phyloP scores from a whole-genome alignment of 2,329 filamentous ascomycete species.

The Monosporascus ibericus region DNA sequence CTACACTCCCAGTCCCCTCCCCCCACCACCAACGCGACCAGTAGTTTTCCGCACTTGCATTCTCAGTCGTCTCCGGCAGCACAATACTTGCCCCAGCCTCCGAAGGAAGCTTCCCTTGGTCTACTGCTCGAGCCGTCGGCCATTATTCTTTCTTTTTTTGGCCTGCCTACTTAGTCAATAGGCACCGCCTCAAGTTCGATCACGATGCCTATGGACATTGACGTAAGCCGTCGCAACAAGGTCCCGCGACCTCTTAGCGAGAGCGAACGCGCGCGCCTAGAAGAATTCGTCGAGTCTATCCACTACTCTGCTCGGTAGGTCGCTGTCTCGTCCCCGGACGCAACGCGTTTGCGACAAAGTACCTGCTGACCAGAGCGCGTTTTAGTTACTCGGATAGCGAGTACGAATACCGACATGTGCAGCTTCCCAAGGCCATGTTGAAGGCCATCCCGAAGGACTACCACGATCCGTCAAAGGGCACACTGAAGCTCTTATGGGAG shows the following conservation, averaged over 20 bases:
- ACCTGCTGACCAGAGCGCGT: conserved; percentile 9
- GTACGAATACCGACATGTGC: conserved; percentile 96
- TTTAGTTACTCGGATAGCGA: conserved; percentile 84
- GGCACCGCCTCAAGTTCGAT: neutral
- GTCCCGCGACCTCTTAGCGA: conserved; percentile 75
- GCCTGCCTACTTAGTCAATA: neutral
- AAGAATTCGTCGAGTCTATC: conserved; percentile 89
- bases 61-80: neutral
- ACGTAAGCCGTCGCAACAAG: conserved; percentile 80
- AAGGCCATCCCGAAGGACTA: conserved; percentile 95
- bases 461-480: conserved; percentile 82
- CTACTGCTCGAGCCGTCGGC: too few species aligned
- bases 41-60: too few species aligned
- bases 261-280: conserved; percentile 72
- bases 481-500: conserved; percentile 93
- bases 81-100: too few species aligned
- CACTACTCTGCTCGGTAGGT: conserved; percentile 88
- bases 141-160: too few species aligned
- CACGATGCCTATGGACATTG: conserved; percentile 53
- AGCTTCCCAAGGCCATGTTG: conserved; percentile 96
- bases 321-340: neutral
- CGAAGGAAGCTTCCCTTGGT: neutral
- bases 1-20: too few species aligned
- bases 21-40: too few species aligned
- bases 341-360: neutral